These are phyloP conservation scores for Naematelia encephala DNA, from an alignment of 768 basidiomycete genomes.

Conservation along the genomic window DNA sequence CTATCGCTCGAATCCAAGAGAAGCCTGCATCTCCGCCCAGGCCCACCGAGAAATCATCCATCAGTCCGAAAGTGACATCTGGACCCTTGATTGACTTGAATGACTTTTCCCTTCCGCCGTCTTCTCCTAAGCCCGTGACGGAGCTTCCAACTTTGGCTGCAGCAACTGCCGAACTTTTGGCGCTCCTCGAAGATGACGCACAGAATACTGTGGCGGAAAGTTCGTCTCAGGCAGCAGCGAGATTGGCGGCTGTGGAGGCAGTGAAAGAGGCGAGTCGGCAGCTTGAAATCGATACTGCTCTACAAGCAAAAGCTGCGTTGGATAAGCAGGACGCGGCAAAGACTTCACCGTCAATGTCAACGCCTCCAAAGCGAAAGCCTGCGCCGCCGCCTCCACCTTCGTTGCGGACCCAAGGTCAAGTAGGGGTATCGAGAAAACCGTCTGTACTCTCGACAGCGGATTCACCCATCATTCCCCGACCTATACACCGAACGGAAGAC, in stretches of 20 bases:
- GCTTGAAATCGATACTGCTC: slow-evolving; percentile 4
- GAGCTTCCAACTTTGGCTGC: slow-evolving; percentile 19
- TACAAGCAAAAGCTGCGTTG: slow-evolving; percentile 2
- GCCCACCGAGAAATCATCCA: not conserved
- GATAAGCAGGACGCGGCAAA: not conserved
- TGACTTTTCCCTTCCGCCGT: slow-evolving; percentile 1
- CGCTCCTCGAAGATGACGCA: slow-evolving; percentile 23
- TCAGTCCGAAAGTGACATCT: slow-evolving; percentile 1
- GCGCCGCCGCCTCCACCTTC: slow-evolving; percentile 21
- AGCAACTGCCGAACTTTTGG: slow-evolving; percentile 26
- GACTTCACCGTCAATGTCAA: not conserved
- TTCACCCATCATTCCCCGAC: slow-evolving; percentile 28
- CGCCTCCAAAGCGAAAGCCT: slow-evolving; percentile 6
- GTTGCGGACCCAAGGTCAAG: not conserved
- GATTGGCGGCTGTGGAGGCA: slow-evolving; percentile 6
- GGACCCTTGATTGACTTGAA: slow-evolving; percentile 30
- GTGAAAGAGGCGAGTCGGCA: slow-evolving; percentile 2
- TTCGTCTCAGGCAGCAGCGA: slow-evolving; percentile 26
- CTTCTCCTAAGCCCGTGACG: not conserved
- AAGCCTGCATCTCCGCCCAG: not conserved
- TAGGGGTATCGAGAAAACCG: slow-evolving; percentile 10
- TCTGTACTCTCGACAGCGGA: slow-evolving; percentile 28
- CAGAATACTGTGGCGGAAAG: slow-evolving; percentile 16
- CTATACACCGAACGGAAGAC: slow-evolving; percentile 1
- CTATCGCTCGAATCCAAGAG: not conserved